A percentile compares a stretch with the other conserved stretches of the same genome.
These are phyloP conservation scores for Suillus spraguei DNA, from an alignment of 768 basidiomycete genomes.

Conservation along the genomic window DNA sequence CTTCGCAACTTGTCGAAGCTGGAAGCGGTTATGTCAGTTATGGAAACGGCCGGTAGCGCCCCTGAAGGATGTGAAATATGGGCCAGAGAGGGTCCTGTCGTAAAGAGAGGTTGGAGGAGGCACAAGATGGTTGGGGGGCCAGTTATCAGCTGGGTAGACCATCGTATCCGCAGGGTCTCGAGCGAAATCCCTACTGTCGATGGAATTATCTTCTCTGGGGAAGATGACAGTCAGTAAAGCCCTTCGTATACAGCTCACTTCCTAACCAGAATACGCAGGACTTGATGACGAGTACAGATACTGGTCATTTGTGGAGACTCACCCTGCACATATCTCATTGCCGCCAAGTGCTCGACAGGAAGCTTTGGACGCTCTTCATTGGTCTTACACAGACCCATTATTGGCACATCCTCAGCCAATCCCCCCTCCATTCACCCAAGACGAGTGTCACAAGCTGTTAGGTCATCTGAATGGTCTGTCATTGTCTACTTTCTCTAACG, in stretches of 20 bases:
- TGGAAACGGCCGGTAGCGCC: slow-evolving; percentile 31
- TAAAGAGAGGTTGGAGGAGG: slow-evolving; percentile 32
- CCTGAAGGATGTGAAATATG: slow-evolving; percentile 61
- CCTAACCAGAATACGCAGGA: slow-evolving; percentile 40
- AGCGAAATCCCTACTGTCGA: slow-evolving; percentile 43
- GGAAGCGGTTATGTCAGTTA: slow-evolving; percentile 39
- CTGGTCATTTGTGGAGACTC: slow-evolving; percentile 79
- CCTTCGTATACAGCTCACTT: neutral
- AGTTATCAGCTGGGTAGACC: slow-evolving; percentile 65
- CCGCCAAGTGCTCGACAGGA: slow-evolving; percentile 60
- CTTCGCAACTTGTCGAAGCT: slow-evolving; percentile 55
- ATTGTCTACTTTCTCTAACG: neutral
- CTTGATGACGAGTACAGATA: slow-evolving; percentile 79
- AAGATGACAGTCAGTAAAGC: slow-evolving; percentile 44
- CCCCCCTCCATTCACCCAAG: slow-evolving; percentile 71
- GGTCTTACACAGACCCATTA: slow-evolving; percentile 81
- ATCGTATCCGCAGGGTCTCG: slow-evolving; percentile 55
- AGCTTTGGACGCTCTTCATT: slow-evolving; percentile 75
- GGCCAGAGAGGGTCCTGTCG: slow-evolving; percentile 48
- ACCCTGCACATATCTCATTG: slow-evolving; percentile 71
- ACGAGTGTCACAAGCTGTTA: slow-evolving; percentile 78
- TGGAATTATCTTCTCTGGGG: slow-evolving; percentile 25
- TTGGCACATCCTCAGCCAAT: slow-evolving; percentile 59
- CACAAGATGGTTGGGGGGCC: slow-evolving; percentile 36
- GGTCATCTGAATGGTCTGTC: slow-evolving; percentile 47